These are phyloP conservation scores for Neurospora cerealis DNA, from an alignment of 495 filamentous ascomycete genomes.

Conservation along the genomic window DNA sequence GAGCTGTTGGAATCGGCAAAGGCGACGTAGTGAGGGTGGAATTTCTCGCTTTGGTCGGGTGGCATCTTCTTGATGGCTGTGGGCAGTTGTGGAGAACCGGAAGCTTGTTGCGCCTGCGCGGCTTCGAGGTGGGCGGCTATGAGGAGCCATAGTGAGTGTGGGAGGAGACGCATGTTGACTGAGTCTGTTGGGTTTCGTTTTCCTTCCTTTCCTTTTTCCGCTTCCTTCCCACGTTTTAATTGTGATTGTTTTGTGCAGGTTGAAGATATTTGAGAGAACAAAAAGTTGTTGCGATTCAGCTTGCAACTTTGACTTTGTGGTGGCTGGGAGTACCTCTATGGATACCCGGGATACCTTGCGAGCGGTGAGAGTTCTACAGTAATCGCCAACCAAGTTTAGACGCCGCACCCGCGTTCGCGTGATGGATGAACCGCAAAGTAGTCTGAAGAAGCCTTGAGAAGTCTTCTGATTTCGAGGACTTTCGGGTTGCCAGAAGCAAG, in stretches of 20 bases:
- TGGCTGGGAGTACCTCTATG: neutral
- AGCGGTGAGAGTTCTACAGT: neutral
- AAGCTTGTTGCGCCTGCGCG: slow-evolving; percentile 8
- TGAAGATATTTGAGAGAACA: neutral
- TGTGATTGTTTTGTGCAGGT: neutral
- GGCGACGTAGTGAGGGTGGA: slow-evolving; percentile 54
- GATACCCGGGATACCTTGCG: neutral
- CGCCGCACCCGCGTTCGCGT: neutral
- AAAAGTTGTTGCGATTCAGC: neutral
- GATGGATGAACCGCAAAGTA: neutral
- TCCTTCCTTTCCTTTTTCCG: neutral
- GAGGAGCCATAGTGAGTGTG: slow-evolving; percentile 41
- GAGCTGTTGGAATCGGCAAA: slow-evolving; percentile 23
- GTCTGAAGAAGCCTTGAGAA: neutral
- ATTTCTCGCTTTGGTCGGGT: slow-evolving; percentile 73
- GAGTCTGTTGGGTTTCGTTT: neutral
- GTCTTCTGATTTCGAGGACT: neutral
- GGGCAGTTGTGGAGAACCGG: slow-evolving; percentile 21
- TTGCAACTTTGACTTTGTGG: neutral
- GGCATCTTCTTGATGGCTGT: slow-evolving; percentile 63
- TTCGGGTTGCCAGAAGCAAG: neutral
- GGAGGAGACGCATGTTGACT: slow-evolving; percentile 35
- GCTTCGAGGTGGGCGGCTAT: slow-evolving; percentile 26
- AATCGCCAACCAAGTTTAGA: neutral
- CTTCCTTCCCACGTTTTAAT: neutral